Base-by-base conservation (phyloP, 257 asterid genomes). In the Nemophila menziesii region DNA sequence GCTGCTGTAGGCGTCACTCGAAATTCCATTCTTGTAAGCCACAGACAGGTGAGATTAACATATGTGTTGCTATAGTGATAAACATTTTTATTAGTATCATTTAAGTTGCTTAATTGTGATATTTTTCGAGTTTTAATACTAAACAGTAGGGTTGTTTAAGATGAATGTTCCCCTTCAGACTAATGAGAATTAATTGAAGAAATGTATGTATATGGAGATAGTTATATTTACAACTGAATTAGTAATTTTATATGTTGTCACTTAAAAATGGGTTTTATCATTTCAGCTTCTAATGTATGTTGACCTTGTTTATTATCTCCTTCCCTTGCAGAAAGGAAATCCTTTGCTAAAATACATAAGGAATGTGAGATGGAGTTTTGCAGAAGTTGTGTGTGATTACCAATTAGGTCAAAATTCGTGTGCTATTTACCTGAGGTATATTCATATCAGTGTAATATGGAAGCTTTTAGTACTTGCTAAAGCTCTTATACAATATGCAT, bases 281-380 rank as follows among this genome's bases (percentile, higher is more conserved):
- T 11, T 21, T 39, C 17, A 16, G 39, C n/a, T 20, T 39, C 23
- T 38, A 14, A 24, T 64, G 15, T 17, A 43, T n/a, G 23, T 33
- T 21, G 11, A 8, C 39, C 55, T 43, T 16, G 12, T 29, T 29
- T 7, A 29, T 29, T 29, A 7, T 5, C 21, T 13, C 13, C 42
- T 27, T 41, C 22, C 24, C 33, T 34, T 78, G 82, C 92, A 89
- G 98, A 89, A 80, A 64, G 98, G 98, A 26, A 89, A 89, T 69
- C 95, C 98, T 26, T 63, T 84, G 66, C 87, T 89, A 44, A 89
- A 89, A 69, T 92, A 89, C 62, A 80, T 89, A 58, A 70, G 96
- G 69, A 89, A 89, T 36, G 95, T 76, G 34, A 72, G 92, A 58
- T 89, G 98, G 94, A 78, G 69, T 44, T 89, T 84, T 50, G 87